Evolutionary conservation across 2,329 filamentous ascomycete species (phyloP).

Genomic region (Madurella fahalii): DNA sequence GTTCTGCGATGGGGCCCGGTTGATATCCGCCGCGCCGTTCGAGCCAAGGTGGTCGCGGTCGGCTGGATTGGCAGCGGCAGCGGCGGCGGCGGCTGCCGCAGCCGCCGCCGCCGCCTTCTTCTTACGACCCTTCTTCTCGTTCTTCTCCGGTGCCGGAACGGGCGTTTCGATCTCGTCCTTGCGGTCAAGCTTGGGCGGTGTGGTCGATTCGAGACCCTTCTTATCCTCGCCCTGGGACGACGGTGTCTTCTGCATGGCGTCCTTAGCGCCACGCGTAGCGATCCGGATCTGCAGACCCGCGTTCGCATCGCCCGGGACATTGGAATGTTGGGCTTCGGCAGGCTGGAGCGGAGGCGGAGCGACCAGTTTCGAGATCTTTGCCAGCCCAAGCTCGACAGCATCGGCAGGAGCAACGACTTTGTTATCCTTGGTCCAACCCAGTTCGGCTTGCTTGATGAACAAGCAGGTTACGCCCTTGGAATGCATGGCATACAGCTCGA

Average conservation of each 20-base stretch:
- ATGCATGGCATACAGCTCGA: constrained; percentile 96
- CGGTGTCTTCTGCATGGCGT: constrained; percentile 32
- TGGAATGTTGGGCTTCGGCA: constrained; percentile 39
- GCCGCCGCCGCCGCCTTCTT: constrained; percentile 56
- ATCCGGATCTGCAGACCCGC: constrained; percentile 33
- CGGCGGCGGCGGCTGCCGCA: constrained; percentile 44
- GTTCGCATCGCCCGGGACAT: constrained; percentile 37
- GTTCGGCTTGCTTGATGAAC: constrained; percentile 78
- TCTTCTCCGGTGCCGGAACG: constrained; percentile 47
- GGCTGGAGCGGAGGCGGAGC: constrained; percentile 44
- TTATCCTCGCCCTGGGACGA: constrained; percentile 32
- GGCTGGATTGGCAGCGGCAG: constrained; percentile 18
- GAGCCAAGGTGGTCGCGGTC: constrained; percentile 35
- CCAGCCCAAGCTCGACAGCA: constrained; percentile 67
- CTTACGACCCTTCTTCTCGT: constrained; percentile 59
- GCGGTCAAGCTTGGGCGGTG: constrained; percentile 39
- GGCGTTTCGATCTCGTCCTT: constrained; percentile 46
- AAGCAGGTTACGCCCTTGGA: constrained; percentile 93
- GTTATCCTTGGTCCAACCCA: constrained; percentile 88
- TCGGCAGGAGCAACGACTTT: constrained; percentile 78
- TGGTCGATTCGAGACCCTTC: constrained; percentile 30
- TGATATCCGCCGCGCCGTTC: constrained; percentile 37
- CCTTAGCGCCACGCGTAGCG: constrained; percentile 35
- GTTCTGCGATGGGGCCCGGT: constrained; percentile 33
- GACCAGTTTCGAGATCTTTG: constrained; percentile 69